A percentile compares a stretch with the other conserved stretches of the same genome.
Evolutionary conservation across 1,139 yeast species (phyloP).

Genomic region (Scheffersomyces segobiensis): DNA sequence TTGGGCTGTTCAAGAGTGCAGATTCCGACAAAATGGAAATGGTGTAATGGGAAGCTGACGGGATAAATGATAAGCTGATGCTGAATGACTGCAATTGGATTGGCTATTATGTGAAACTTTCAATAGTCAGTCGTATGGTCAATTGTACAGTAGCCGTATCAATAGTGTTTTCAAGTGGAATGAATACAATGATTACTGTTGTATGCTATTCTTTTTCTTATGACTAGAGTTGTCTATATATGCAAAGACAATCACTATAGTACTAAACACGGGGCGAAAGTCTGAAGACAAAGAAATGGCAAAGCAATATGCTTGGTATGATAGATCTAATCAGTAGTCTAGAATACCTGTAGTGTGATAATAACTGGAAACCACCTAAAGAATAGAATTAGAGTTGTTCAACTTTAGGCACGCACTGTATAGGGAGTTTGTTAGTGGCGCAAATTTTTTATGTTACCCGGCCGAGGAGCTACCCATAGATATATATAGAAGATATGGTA

Average conservation of each 20-base stretch:
- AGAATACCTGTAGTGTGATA: constrained; percentile 11
- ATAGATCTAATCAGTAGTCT: constrained; percentile 38
- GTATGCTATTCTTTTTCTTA: neutral
- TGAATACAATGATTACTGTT: neutral
- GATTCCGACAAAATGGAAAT: constrained; percentile 18
- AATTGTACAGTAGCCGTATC: neutral
- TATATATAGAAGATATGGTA: neutral
- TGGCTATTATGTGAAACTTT: neutral
- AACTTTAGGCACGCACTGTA: neutral
- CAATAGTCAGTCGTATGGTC: neutral
- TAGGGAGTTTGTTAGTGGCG: constrained; percentile 3
- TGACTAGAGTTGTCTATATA: neutral
- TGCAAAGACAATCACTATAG: neutral
- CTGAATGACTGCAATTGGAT: neutral
- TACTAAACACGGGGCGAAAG: neutral
- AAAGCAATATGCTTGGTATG: constrained; percentile 7
- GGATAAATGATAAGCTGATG: constrained; percentile 17
- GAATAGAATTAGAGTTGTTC: neutral
- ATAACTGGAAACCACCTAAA: neutral
- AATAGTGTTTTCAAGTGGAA: neutral
- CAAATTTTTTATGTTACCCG: constrained; percentile 6
- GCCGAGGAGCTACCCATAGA: neutral
- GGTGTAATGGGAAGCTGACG: constrained; percentile 23
- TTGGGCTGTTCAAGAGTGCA: constrained; percentile 24
- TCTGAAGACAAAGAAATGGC: neutral